These are phyloP conservation scores for Tylopilus rubrobrunneus DNA, from an alignment of 768 basidiomycete genomes.

Conservation along the genomic window DNA sequence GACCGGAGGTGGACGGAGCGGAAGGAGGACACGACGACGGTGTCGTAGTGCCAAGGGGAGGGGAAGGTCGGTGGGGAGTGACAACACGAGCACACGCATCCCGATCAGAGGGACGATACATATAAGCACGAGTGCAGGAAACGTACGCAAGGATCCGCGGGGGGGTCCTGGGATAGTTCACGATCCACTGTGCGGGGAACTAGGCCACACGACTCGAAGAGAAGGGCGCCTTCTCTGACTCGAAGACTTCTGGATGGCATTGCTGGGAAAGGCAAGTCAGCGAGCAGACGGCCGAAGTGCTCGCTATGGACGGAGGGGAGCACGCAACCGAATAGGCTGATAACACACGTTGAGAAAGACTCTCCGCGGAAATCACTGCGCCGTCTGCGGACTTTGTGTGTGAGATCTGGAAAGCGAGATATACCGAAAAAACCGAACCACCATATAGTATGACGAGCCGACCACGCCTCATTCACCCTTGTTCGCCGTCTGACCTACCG, in stretches of 20 bases:
- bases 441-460: too few relatives aligned
- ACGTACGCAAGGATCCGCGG: conserved; percentile 29
- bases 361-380: conserved; percentile 32
- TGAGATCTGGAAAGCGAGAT: conserved; percentile 24
- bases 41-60: conserved; percentile 4
- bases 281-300: conserved; percentile 10
- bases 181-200: conserved; percentile 29
- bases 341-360: conserved; percentile 21
- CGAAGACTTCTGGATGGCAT: conserved; percentile 7
- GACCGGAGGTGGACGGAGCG: conserved; percentile 1
- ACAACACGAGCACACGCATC: conserved; percentile 3
- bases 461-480: too few relatives aligned
- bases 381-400: conserved; percentile 19
- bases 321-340: conserved; percentile 23
- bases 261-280: conserved; percentile 16
- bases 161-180: conserved; percentile 28
- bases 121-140: conserved; percentile 21
- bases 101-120: conserved; percentile 21
- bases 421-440: neutral
- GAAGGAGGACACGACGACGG: conserved; percentile 8
- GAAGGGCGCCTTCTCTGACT: conserved; percentile 6
- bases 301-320: conserved; percentile 9
- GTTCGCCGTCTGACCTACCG: neutral
- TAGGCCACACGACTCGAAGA: conserved; percentile 13
- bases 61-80: conserved; percentile 8